Conservation (phyloP, 805 yeast species). For the Zygoascus bituminiphila region DNA sequence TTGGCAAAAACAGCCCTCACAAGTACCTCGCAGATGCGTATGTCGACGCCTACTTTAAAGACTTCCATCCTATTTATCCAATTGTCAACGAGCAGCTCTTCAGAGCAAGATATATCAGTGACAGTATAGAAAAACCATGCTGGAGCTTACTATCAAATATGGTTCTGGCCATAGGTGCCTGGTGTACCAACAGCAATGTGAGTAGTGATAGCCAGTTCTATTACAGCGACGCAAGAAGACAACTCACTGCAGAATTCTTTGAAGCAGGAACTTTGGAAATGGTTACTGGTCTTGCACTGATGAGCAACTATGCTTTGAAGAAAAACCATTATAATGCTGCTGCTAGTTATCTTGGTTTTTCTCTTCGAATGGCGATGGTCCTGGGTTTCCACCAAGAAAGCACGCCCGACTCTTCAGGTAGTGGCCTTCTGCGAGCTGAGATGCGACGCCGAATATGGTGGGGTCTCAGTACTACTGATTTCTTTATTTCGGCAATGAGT, state of each 20-base stretch:
- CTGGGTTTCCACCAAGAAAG: neutral
- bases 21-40: constrained; percentile 26
- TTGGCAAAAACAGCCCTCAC: neutral
- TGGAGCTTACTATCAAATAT: constrained; percentile 51
- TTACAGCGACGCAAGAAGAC: constrained; percentile 44
- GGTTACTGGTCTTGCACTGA: neutral
- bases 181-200: constrained; percentile 52
- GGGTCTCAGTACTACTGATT: neutral
- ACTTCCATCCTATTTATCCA: constrained; percentile 57
- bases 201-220: constrained; percentile 46
- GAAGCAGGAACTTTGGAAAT: constrained; percentile 50
- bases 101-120: constrained; percentile 37
- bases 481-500: neutral
- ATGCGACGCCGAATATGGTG: neutral
- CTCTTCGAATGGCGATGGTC: neutral
- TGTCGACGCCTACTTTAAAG: constrained; percentile 46
- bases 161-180: constrained; percentile 59
- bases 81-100: constrained; percentile 47
- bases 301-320: neutral
- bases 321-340: neutral
- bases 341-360: neutral
- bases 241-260: constrained; percentile 40
- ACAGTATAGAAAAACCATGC: constrained; percentile 36
- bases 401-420: neutral
- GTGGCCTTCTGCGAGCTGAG: neutral